Base-by-base conservation (phyloP, 208 protist genomes). In the Leptomonas pyrrhocoris region DNA sequence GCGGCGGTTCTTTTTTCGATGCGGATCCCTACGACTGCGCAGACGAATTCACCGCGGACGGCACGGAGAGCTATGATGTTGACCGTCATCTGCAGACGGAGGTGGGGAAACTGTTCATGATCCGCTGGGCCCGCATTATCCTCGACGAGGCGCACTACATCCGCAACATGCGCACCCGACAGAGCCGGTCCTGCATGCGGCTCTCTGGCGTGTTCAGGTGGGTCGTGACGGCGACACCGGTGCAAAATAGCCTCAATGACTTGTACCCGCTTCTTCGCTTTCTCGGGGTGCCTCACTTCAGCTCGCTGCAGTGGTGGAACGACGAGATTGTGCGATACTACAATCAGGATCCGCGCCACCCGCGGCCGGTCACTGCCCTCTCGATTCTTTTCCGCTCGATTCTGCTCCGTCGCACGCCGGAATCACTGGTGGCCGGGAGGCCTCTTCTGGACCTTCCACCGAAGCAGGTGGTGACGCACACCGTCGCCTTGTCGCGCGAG, bases 71-170 rank as follows among this genome's bases (percentile, higher is more conserved):
- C 5, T 77, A 72, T 64, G 25, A 43, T 25, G 58, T 77, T 4
- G 64, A 72, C 25, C 72, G 40, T 6, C 68, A 68, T 30, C 54
- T 66, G 16, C 53, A 73, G 46, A 79, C 71, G 34, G 64, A 77
- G 64, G 72, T 77, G 28, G 86, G 86, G 2, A 84, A 82, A 61
- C 60, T 96, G 19, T 88, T 83, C 55, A 76, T 89, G 79, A 89
- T 94, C 19, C 75, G 80, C 19, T 98, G 93, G 91, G 79, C 81
- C 27, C 80, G 95, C 58, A 79, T 98, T 21, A 86, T 98, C 19
- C 73, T 98, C 4, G 95, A 98, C 64, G 94, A 98, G 61, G 88
- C 92, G 2, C 95, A 98, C 63, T 79, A 76, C 25, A 96, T 94
- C 27, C 89, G 92, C 43, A 93, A 95, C 69, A 65, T 79, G 53